Base-by-base conservation (phyloP, 208 protist genomes). In the Crithidia brevicula region DNA sequence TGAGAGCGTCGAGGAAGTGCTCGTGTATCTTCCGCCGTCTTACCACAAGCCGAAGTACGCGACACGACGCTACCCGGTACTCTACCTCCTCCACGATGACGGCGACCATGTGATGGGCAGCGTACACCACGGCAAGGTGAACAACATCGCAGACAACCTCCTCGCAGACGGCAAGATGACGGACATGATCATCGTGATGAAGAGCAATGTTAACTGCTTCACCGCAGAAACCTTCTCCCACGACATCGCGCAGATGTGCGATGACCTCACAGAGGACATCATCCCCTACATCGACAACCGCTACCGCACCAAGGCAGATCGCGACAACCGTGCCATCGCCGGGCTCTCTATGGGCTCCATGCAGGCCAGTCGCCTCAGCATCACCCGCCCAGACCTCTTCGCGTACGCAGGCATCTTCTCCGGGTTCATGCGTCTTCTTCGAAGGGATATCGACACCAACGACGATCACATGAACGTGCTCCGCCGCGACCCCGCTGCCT, bases 91-190 rank as follows among this genome's bases (percentile, higher is more conserved):
- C 20, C 72, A 82, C 64, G 66, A 67, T 18, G 59, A 64, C 58
- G 33, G 53, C n/a, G 60, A 78, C 16, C 46, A 77, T 34, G 65
- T 40, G n/a, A 77, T 74, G 45, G 61, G 62, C 10, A 57, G 59
- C 27, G 25, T 77, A 20, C 62, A 73, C 3, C 65, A 67, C 42
- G 71, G 76, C n/a, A 82, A 81, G 75, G 58, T 69, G 36, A 82
- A 82, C 59, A 50, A 74, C 50, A 77, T 78, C 25, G 77, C 76
- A 10, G 76, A 82, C 72, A 82, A 82, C 57, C 70, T 82, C 36
- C 72, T 76, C 53, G 25, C 54, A 27, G 53, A 60, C 33, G 60
- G 71, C 34, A 49, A 40, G 36, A 72, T 68, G 31, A 31, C 43
- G 36, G 52, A 68, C 9, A 75, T 68, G 45, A 71, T 72, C 20